phyloP scores from a whole-genome alignment of 2,329 filamentous ascomycete genomes.

The Phoma sp. region DNA sequence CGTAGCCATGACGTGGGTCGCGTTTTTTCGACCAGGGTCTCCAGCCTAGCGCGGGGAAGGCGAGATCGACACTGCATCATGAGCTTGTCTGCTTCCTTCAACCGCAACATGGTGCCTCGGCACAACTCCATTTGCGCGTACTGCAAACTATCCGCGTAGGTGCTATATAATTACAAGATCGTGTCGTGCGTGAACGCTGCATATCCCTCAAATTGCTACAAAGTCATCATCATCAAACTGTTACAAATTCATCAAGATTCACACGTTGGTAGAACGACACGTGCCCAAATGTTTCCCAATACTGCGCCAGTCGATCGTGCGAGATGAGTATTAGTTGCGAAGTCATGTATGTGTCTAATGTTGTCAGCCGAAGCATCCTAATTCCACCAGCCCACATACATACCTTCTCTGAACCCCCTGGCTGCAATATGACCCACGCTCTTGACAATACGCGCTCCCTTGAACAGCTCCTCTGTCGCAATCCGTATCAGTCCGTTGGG shows the following conservation, averaged over 20 bases:
- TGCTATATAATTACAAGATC: no score
- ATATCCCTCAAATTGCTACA: no score
- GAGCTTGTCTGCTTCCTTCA: conserved; percentile 11
- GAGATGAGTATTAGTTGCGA: conserved; percentile 81
- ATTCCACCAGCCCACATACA: conserved; percentile 42
- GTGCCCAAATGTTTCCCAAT: conserved; percentile 71
- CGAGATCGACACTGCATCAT: conserved; percentile 12
- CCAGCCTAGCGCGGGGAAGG: conserved; percentile 9
- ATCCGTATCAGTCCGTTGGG: conserved; percentile 68
- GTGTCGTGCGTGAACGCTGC: neutral
- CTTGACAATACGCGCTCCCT: conserved; percentile 75
- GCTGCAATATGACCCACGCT: conserved; percentile 81
- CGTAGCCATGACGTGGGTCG: conserved; percentile 16
- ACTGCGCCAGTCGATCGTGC: conserved; percentile 78
- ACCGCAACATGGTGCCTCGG: no score
- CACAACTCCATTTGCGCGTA: no score
- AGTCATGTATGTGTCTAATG: conserved; percentile 73
- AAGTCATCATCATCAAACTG: conserved; percentile 17
- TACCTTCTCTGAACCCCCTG: conserved; percentile 75
- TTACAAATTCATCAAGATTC: conserved; percentile 51
- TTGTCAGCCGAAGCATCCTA: neutral
- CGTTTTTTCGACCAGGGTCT: conserved; percentile 14
- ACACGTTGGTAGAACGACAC: conserved; percentile 59
- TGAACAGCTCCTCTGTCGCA: conserved; percentile 72
- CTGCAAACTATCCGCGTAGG: no score